Evolutionary conservation across 768 basidiomycete genomes (phyloP), one percentile per base, ranked within the genome.

Genomic region (Termitomyces sp.): DNA sequence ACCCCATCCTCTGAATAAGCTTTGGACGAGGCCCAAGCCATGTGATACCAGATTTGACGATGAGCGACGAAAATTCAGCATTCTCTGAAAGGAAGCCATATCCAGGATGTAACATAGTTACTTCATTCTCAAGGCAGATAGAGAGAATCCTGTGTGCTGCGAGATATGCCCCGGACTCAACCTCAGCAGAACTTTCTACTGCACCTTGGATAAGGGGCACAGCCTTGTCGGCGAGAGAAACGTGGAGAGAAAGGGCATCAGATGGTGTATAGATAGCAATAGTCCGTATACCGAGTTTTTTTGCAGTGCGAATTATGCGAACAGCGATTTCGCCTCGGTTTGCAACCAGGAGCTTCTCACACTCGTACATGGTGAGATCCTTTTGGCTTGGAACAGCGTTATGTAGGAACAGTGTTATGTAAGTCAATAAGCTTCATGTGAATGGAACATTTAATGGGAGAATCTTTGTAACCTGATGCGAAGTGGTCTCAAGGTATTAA

Each of bases 321-420:
- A 83, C 74, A 9, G 86, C 86, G 52, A 89, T 88, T 68, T 90
- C 87, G 42, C 87, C 87, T 26, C 87, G 82, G 67, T 90, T 88
- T 20, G 85, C 85, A 58, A 90, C 73, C 59, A 88, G 77, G 0
- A 87, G 72, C 60, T 79, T 84, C 60, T 83, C 78, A n/a, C 57
- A 59, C 57, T 60, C 39, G 57, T 65, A 68, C 41, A 54, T 45
- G 37, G 24, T 12, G 37, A 39, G 18, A n/a, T n/a, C n/a, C n/a
- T n/a, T n/a, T n/a, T n/a, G n/a, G n/a, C n/a, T n/a, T n/a, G n/a
- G n/a, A n/a, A n/a, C n/a, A n/a, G n/a, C n/a, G n/a, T n/a, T n/a
- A n/a, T n/a, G n/a, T n/a, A n/a, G n/a, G n/a, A n/a, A n/a, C n/a
- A n/a, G n/a, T n/a, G n/a, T n/a, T n/a, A n/a, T n/a, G n/a, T n/a